Evolutionary conservation across 2,329 filamentous ascomycete genomes (phyloP).

Genomic region (Stemphylium beticola): DNA sequence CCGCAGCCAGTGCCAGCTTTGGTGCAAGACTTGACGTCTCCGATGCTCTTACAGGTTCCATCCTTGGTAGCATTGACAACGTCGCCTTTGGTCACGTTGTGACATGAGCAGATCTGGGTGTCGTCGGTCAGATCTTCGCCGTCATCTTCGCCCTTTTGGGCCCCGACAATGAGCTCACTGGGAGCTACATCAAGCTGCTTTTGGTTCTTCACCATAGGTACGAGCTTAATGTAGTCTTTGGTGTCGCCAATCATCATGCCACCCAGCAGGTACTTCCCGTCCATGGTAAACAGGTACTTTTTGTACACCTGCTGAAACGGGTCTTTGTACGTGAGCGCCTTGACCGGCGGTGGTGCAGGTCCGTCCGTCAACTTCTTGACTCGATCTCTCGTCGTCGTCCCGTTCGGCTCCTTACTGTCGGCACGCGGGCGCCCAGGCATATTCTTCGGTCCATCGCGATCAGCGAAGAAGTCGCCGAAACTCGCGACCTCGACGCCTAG

Average conservation of each 20-base stretch:
- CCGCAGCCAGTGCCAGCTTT: slow-evolving; percentile 92
- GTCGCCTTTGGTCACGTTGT: slow-evolving; percentile 89
- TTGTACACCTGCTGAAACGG: slow-evolving; percentile 90
- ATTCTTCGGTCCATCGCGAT: slow-evolving; percentile 78
- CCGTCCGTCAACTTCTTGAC: slow-evolving; percentile 63
- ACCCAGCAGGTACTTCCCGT: slow-evolving; percentile 89
- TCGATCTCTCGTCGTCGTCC: slow-evolving; percentile 47
- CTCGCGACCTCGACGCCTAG: slow-evolving; percentile 90
- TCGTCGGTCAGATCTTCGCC: slow-evolving; percentile 81
- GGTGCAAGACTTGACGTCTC: slow-evolving; percentile 85
- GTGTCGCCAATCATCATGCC: slow-evolving; percentile 98
- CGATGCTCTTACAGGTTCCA: slow-evolving; percentile 79
- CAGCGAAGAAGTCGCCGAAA: slow-evolving; percentile 93
- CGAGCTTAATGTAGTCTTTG: slow-evolving; percentile 85
- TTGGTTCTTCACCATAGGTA: slow-evolving; percentile 84
- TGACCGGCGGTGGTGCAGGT: slow-evolving; percentile 68
- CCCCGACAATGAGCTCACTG: slow-evolving; percentile 81
- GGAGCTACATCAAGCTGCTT: slow-evolving; percentile 80
- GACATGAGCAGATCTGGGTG: slow-evolving; percentile 89
- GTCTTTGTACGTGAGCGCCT: slow-evolving; percentile 86
- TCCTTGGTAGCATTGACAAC: slow-evolving; percentile 75
- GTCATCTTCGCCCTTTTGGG: slow-evolving; percentile 75
- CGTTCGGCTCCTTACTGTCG: slow-evolving; percentile 51
- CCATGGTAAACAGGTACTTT: slow-evolving; percentile 88
- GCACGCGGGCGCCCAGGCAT: slow-evolving; percentile 66